Percentiles rank a stretch among this genome's conserved stretches.
These are phyloP conservation scores for Beauveria brongniartii DNA, from an alignment of 2,329 filamentous ascomycete species.

Conservation along the genomic window DNA sequence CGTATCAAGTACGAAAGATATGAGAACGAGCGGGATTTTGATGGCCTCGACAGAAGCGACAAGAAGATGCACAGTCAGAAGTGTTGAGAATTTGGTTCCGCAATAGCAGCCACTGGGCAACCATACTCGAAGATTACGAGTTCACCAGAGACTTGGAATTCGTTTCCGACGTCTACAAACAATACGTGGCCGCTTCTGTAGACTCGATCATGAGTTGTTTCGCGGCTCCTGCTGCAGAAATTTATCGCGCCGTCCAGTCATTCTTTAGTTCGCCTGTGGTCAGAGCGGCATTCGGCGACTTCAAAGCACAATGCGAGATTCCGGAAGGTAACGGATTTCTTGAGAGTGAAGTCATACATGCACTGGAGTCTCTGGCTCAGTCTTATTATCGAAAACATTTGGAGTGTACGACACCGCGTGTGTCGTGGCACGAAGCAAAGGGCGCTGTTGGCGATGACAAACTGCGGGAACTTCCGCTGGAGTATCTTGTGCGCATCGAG, in stretches of 20 bases:
- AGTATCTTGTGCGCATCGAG: constrained; percentile 1
- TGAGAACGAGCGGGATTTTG: background rate
- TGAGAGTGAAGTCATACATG: background rate
- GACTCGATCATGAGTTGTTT: background rate
- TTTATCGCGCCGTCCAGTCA: background rate
- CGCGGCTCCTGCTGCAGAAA: background rate
- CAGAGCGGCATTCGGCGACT: background rate
- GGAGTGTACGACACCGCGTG: background rate
- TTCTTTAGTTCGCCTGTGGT: constrained; percentile 7
- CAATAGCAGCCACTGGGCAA: background rate
- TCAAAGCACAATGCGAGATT: background rate
- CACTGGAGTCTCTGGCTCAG: background rate
- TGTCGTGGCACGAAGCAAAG: background rate
- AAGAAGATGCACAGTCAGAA: background rate
- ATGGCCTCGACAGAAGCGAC: background rate
- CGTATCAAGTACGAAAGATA: background rate
- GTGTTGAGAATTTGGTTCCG: background rate
- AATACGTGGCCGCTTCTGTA: background rate
- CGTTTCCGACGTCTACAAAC: background rate
- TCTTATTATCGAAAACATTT: background rate
- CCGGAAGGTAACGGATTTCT: background rate
- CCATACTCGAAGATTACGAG: background rate
- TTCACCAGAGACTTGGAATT: background rate
- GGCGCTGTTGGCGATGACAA: background rate
- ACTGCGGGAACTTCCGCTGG: constrained; percentile 12